These are phyloP conservation scores for Cyamopsis tetragonoloba DNA, from an alignment of 306 rosid genomes.

Conservation along the genomic window DNA sequence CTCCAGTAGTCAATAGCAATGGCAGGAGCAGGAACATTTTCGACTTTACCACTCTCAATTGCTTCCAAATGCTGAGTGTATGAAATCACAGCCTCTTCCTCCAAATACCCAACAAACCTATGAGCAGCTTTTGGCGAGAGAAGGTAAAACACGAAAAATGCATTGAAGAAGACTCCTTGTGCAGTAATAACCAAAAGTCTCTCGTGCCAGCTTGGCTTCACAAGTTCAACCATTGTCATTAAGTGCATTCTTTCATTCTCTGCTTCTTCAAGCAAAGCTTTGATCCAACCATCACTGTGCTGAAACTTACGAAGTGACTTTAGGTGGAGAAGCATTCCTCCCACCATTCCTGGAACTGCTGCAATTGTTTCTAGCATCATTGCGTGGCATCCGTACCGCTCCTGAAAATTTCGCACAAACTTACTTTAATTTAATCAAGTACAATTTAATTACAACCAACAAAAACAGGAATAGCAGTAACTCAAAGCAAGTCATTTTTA, in stretches of 20 bases:
- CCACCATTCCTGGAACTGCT: slow-evolving; percentile 79
- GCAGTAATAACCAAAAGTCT: slow-evolving; percentile 58
- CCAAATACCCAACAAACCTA: slow-evolving; percentile 70
- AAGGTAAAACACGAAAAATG: slow-evolving; percentile 53
- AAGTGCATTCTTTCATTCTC: slow-evolving; percentile 89
- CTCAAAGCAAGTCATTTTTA: too few species aligned
- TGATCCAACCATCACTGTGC: slow-evolving; percentile 77
- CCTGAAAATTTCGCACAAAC: slow-evolving; percentile 37
- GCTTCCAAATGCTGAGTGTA: slow-evolving; percentile 58
- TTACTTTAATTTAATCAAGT: not conserved
- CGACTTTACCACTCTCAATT: slow-evolving; percentile 53
- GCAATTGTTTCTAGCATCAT: slow-evolving; percentile 90
- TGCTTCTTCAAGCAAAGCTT: slow-evolving; percentile 78
- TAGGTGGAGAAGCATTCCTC: slow-evolving; percentile 70
- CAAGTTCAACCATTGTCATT: slow-evolving; percentile 79
- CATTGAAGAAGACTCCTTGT: slow-evolving; percentile 83
- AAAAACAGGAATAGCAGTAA: not conserved
- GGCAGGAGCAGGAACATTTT: slow-evolving; percentile 70
- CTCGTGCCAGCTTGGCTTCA: slow-evolving; percentile 73
- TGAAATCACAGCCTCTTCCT: slow-evolving; percentile 71
- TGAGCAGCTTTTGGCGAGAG: slow-evolving; percentile 66
- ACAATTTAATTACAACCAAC: not conserved
- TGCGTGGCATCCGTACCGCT: slow-evolving; percentile 77
- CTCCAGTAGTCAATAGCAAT: slow-evolving; percentile 85
- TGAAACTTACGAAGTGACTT: slow-evolving; percentile 60